These are phyloP conservation scores for Sanghuangporus baumii DNA, from an alignment of 1,284 basidiomycete species.

Conservation along the genomic window DNA sequence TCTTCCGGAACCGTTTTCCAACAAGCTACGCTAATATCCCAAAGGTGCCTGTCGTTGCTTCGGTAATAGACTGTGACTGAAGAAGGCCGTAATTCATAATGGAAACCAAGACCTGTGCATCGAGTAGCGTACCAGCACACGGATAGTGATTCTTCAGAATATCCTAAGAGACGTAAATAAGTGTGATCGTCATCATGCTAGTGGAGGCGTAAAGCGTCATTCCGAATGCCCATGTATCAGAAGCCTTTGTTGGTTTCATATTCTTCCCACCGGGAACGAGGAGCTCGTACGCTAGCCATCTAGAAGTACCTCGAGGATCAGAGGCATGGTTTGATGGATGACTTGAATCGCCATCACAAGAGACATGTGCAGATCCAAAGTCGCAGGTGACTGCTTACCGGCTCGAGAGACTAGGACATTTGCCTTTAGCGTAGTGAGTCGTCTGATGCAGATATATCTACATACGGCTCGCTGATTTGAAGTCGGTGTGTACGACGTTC, in stretches of 20 bases:
- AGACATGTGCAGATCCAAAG: background rate
- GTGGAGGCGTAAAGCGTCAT: background rate
- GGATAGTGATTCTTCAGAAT: background rate
- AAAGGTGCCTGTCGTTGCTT: background rate
- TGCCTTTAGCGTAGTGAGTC: background rate
- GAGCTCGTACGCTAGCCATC: background rate
- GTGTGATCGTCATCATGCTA: background rate
- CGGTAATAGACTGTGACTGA: no score
- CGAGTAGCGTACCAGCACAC: background rate
- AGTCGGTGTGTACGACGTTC: background rate
- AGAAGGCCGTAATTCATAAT: background rate
- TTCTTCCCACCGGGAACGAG: background rate
- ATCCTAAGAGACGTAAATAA: background rate
- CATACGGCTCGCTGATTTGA: background rate
- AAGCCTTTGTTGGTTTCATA: background rate
- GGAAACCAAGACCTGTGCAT: background rate
- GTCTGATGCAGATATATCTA: background rate
- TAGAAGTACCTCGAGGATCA: background rate
- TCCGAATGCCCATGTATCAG: background rate
- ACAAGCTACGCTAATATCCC: background rate
- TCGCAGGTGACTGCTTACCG: background rate
- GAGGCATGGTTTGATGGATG: background rate
- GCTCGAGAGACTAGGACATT: background rate
- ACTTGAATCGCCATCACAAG: background rate
- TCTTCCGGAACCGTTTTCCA: background rate